Base-by-base conservation (phyloP, 1,139 yeast genomes). In the Debaryomyces subglobosus region DNA sequence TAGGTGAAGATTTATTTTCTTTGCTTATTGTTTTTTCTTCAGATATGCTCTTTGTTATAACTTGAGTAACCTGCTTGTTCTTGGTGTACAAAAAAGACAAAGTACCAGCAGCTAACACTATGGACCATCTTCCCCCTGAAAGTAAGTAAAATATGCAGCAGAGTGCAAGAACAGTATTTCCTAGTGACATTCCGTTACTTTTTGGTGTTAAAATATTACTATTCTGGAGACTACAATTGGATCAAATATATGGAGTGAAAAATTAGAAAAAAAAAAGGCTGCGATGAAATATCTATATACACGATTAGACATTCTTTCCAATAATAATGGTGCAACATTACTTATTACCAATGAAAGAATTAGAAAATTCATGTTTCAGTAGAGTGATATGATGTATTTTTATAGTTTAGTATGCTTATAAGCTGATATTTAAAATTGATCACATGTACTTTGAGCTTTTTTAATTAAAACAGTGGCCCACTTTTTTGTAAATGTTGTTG, bases 91-190 rank as follows among this genome's bases (percentile, higher is more conserved):
- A 43, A 41, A 43, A 41, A 29, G 44, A 48, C 13, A 54, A 43
- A 4, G 55, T 53, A 13, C 41, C 36, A 2, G 54, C 62, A 1
- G 63, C 63, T 3, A 62, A 5, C 3, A 54, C 50, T 8, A 65
- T 40, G n/a, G 68, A 46, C 55, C 63, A 48, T 45, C 71, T 56
- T 24, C 69, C 69, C 10, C 69, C 70, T 2, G 66, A 56, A 13
- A 58, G 39, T 36, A 54, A 51, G 49, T 65, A 63, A 5, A 64
- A 32, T 1, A 49, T 53, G 32, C 61, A 51, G 49, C 70, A 64
- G 33, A 53, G 49, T 9, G 53, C 52, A 50, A 56, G 56, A 29
- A 65, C 50, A 27, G 46, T 45, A 10, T 49, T 38, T 16, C 58
- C 61, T 20, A 29, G 18, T 16, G 43, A 29, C 43, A 40, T 40